Evolutionary conservation across 1,139 yeast genomes (phyloP).

Genomic region (Hansenula sp.): DNA sequence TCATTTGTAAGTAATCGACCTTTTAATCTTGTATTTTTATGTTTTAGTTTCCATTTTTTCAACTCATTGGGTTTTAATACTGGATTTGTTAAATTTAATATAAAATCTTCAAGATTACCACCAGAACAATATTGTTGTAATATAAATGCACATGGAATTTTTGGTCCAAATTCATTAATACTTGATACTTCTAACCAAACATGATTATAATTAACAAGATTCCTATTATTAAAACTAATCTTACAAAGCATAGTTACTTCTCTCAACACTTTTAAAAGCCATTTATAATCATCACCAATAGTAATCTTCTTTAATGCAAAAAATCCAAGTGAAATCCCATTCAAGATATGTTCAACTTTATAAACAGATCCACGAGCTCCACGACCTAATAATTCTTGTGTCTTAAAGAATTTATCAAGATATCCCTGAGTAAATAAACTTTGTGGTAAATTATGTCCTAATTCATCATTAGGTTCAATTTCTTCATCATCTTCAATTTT

Average conservation of each 20-base stretch:
- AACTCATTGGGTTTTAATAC: slow-evolving; percentile 14
- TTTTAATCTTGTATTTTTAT: slow-evolving; percentile 18
- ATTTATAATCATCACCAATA: slow-evolving; percentile 67
- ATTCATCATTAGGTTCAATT: neutral
- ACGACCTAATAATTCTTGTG: slow-evolving; percentile 52
- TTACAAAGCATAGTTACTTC: slow-evolving; percentile 66
- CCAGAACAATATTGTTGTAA: slow-evolving; percentile 86
- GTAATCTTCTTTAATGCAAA: slow-evolving; percentile 84
- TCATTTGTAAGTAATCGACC: slow-evolving; percentile 32
- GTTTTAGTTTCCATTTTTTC: slow-evolving; percentile 29
- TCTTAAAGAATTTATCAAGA: slow-evolving; percentile 61
- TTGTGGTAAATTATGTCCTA: neutral
- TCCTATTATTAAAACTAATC: slow-evolving; percentile 44
- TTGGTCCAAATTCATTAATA: slow-evolving; percentile 50
- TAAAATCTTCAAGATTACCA: slow-evolving; percentile 75
- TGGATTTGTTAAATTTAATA: slow-evolving; percentile 31
- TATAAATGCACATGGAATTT: slow-evolving; percentile 78
- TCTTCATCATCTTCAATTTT: neutral
- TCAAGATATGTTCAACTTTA: slow-evolving; percentile 74
- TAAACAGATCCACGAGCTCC: slow-evolving; percentile 86
- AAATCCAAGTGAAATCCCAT: slow-evolving; percentile 65
- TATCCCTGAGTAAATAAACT: slow-evolving; percentile 63
- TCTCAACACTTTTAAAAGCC: slow-evolving; percentile 64
- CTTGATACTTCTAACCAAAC: slow-evolving; percentile 85
- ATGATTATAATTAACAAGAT: slow-evolving; percentile 80